Conservation (phyloP, 179 eudicot species). For the Actinidia arguta region DNA sequence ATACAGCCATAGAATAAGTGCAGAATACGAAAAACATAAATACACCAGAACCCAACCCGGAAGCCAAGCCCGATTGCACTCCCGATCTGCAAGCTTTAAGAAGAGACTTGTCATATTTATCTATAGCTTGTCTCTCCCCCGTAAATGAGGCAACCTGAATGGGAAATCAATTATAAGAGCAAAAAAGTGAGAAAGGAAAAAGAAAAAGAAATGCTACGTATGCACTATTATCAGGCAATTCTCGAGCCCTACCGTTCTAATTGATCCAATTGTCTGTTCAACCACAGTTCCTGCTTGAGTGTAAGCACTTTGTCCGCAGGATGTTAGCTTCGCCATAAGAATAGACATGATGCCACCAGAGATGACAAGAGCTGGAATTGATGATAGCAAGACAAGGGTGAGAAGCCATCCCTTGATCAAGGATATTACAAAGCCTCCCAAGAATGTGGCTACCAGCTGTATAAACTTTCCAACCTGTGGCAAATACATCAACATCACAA, state of each 20-base stretch:
- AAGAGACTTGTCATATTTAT: constrained; percentile 34
- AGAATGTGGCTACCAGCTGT: constrained; percentile 54
- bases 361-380: constrained; percentile 55
- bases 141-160: constrained; percentile 51
- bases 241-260: constrained; percentile 65
- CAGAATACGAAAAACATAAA: constrained; percentile 29
- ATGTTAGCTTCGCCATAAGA: constrained; percentile 43
- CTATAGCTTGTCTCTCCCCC: constrained; percentile 46
- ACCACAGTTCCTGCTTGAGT: constrained; percentile 59
- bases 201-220: neutral
- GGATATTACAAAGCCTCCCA: constrained; percentile 73
- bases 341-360: constrained; percentile 50
- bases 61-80: constrained; percentile 34
- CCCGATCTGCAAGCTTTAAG: constrained; percentile 36
- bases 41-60: constrained; percentile 39
- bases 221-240: neutral
- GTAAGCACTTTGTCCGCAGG: constrained; percentile 62
- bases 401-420: constrained; percentile 77
- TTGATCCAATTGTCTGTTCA: constrained; percentile 69
- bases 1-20: constrained; percentile 45
- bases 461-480: constrained; percentile 74
- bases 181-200: neutral
- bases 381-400: constrained; percentile 64
- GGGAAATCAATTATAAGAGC: neutral
- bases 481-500: neutral